Percentiles rank a stretch among this genome's conserved stretches.
Evolutionary conservation across 192 early-diverging fungal species (phyloP).

Genomic region (Coemansia sp.): DNA sequence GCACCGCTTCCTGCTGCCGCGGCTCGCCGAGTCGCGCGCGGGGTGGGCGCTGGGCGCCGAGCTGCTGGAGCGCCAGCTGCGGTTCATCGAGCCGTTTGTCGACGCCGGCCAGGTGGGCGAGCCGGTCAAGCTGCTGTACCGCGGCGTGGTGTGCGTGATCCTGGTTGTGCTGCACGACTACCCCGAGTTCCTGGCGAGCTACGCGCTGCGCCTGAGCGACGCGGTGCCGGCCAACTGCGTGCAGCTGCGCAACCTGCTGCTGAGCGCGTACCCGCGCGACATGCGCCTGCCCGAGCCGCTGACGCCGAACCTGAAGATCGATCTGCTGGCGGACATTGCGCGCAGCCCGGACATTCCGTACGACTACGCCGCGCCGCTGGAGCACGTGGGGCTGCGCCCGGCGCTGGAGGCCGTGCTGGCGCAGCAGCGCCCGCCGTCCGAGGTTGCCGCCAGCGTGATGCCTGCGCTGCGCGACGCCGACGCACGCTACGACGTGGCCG

Average conservation of each 20-base stretch:
- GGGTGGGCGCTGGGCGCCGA: slow-evolving; percentile 86
- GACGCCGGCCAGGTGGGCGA: slow-evolving; percentile 65
- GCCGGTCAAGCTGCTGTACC: slow-evolving; percentile 81
- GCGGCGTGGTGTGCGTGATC: slow-evolving; percentile 84
- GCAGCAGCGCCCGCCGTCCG: slow-evolving; percentile 47
- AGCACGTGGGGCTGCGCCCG: slow-evolving; percentile 60
- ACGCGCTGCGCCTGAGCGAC: slow-evolving; percentile 89
- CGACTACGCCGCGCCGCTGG: slow-evolving; percentile 71
- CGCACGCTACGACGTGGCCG: slow-evolving; percentile 68
- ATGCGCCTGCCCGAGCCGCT: slow-evolving; percentile 98
- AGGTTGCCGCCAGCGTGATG: slow-evolving; percentile 11
- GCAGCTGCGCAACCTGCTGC: slow-evolving; percentile 92
- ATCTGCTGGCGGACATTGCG: slow-evolving; percentile 84
- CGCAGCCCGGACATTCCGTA: slow-evolving; percentile 83
- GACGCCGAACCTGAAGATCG: slow-evolving; percentile 91
- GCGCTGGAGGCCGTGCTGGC: slow-evolving; percentile 75
- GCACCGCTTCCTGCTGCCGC: slow-evolving; percentile 91
- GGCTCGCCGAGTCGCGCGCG: slow-evolving; percentile 70
- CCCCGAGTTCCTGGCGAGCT: slow-evolving; percentile 94
- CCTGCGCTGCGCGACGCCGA: neutral
- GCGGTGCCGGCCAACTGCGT: slow-evolving; percentile 89
- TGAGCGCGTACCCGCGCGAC: slow-evolving; percentile 93
- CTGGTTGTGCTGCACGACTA: slow-evolving; percentile 94
- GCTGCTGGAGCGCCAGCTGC: slow-evolving; percentile 79
- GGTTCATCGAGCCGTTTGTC: slow-evolving; percentile 85